These are phyloP conservation scores for Russula virescens DNA, from an alignment of 768 basidiomycete genomes.

Conservation along the genomic window DNA sequence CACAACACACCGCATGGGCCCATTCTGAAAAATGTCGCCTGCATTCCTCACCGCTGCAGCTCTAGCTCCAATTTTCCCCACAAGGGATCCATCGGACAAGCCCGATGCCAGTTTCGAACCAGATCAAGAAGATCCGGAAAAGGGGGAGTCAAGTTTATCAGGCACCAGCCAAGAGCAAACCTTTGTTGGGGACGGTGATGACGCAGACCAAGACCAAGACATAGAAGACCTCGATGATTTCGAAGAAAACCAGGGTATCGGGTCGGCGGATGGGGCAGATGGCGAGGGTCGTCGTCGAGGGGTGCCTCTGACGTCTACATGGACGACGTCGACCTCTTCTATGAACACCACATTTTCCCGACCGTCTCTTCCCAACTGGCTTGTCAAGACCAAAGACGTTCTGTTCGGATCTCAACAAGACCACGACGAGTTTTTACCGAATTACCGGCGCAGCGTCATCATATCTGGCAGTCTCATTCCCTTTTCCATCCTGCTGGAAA, in stretches of 20 bases:
- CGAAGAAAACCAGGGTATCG: background rate
- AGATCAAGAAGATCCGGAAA: slow-evolving; percentile 1
- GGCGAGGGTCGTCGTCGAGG: background rate
- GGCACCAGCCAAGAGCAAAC: background rate
- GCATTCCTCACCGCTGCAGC: background rate
- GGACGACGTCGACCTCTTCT: background rate
- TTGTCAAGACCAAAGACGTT: slow-evolving; percentile 22
- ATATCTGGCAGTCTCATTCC: slow-evolving; percentile 64
- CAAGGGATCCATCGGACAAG: background rate
- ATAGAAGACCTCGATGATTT: background rate
- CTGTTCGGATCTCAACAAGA: slow-evolving; percentile 23
- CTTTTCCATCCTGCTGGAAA: slow-evolving; percentile 75
- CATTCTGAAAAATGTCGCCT: background rate
- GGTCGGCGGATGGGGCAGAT: background rate
- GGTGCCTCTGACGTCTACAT: background rate
- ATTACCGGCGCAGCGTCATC: slow-evolving; percentile 60
- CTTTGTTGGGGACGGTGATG: background rate
- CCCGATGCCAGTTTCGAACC: background rate
- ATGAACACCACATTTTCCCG: background rate
- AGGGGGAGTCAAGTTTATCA: background rate
- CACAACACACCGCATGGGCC: background rate
- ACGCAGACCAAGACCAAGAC: background rate
- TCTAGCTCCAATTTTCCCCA: background rate
- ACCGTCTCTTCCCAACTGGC: slow-evolving; percentile 14
- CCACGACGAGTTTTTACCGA: slow-evolving; percentile 37